phyloP scores from a whole-genome alignment of 1,284 basidiomycete species.

The Amylostereum areolatum region DNA sequence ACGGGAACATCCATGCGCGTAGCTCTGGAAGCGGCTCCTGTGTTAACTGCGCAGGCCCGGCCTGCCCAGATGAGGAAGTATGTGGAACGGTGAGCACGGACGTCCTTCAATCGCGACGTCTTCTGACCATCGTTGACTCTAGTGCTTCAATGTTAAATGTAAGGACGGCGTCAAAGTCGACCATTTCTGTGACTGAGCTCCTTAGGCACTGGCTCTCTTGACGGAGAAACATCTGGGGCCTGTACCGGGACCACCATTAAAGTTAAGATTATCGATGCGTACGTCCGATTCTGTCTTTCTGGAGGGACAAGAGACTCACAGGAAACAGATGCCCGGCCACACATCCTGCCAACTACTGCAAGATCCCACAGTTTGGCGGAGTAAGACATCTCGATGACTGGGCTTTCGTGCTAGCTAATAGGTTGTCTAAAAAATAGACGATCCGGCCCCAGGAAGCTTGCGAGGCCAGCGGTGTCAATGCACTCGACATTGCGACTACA shows the following conservation, averaged over 20 bases:
- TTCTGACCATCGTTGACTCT: too few relatives aligned
- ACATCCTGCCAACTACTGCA: slow-evolving; percentile 24
- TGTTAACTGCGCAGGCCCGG: slow-evolving; percentile 20
- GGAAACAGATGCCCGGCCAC: slow-evolving; percentile 19
- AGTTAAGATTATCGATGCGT: slow-evolving; percentile 25
- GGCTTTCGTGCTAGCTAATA: not conserved
- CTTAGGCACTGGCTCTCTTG: slow-evolving; percentile 18
- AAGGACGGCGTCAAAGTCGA: not conserved
- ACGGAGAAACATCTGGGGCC: slow-evolving; percentile 19
- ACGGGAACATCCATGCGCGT: not conserved
- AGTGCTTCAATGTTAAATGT: slow-evolving; percentile 20
- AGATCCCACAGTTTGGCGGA: slow-evolving; percentile 22
- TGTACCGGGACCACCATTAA: slow-evolving; percentile 21
- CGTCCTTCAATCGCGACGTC: not conserved
- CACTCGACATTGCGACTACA: slow-evolving; percentile 22
- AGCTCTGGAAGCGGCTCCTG: slow-evolving; percentile 24
- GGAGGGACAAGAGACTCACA: not conserved
- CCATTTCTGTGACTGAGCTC: not conserved
- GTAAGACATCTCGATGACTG: slow-evolving; percentile 7
- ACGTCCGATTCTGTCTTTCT: slow-evolving; percentile 2
- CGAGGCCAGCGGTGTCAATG: slow-evolving; percentile 20
- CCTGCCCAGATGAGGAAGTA: slow-evolving; percentile 19
- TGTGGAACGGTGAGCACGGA: slow-evolving; percentile 13
- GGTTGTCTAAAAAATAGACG: slow-evolving; percentile 7
- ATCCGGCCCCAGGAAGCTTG: slow-evolving; percentile 20